Evolutionary conservation across 1,284 basidiomycete genomes (phyloP).

Genomic region (Cyathus olla): DNA sequence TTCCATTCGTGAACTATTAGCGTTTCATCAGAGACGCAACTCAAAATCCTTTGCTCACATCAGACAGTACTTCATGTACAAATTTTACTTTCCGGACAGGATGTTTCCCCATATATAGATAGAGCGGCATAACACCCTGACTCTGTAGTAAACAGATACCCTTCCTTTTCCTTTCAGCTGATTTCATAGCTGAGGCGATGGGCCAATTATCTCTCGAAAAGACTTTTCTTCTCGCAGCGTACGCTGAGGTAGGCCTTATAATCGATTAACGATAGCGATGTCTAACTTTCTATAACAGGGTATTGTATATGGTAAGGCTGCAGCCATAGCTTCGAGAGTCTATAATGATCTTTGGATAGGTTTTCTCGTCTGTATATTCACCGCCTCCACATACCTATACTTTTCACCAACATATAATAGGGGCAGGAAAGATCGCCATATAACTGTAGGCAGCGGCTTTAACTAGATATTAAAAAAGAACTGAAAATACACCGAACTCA

Average conservation of each 20-base stretch:
- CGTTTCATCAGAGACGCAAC: no score
- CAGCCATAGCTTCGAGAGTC: not conserved
- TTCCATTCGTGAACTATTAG: no score
- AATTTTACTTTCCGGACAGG: no score
- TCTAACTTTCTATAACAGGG: not conserved
- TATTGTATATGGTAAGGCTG: not conserved
- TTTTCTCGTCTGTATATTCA: not conserved
- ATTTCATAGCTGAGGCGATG: not conserved
- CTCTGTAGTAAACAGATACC: no score
- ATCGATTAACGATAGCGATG: not conserved
- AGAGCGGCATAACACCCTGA: no score
- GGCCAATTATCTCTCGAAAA: not conserved
- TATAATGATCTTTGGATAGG: not conserved
- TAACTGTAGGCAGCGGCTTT: not conserved
- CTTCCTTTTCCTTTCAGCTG: no score
- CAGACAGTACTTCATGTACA: no score
- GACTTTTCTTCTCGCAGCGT: not conserved
- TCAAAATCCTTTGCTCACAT: no score
- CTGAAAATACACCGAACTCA: not conserved
- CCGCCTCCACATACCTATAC: not conserved
- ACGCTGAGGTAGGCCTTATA: not conserved
- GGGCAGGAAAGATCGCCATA: not conserved
- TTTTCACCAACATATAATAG: not conserved
- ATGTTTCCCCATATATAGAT: no score
- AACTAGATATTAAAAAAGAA: not conserved